Conservation (phyloP, 768 basidiomycete species). For the Trametes coccinea region DNA sequence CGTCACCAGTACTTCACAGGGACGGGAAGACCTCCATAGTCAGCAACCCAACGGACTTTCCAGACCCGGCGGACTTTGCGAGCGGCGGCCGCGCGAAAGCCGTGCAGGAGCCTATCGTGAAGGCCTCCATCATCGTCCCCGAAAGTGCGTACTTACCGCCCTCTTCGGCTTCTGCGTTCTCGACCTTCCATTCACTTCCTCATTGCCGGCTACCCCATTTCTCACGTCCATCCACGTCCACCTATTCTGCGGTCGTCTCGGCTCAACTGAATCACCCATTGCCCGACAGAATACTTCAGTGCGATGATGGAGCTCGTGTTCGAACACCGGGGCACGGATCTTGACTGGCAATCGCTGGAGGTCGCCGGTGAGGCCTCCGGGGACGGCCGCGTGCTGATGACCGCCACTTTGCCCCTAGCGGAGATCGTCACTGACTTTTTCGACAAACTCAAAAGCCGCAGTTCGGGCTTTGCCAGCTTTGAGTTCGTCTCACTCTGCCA, state of each 20-base stretch:
- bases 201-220: neutral
- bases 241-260: neutral
- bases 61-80: constrained; percentile 65
- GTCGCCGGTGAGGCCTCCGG: constrained; percentile 36
- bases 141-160: constrained; percentile 55
- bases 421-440: constrained; percentile 97
- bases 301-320: constrained; percentile 96
- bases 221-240: neutral
- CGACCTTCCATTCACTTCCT: neutral
- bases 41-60: constrained; percentile 96
- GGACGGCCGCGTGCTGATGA: constrained; percentile 70
- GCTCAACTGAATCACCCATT: neutral
- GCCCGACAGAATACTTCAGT: constrained; percentile 78
- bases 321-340: constrained; percentile 76
- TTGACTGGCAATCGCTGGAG: constrained; percentile 86
- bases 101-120: constrained; percentile 91
- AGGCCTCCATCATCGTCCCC: constrained; percentile 92
- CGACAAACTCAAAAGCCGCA: constrained; percentile 89
- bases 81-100: constrained; percentile 60
- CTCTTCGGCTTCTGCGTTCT: neutral
- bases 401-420: constrained; percentile 81
- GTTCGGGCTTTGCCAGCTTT: constrained; percentile 89
- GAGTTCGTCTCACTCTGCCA: constrained; percentile 54
- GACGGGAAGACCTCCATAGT: constrained; percentile 56
- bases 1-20: constrained; percentile 66